Percentiles rank a stretch among this genome's conserved stretches.
Evolutionary conservation across 2,329 filamentous ascomycete genomes (phyloP).

Genomic region (Cladosporium sp.): DNA sequence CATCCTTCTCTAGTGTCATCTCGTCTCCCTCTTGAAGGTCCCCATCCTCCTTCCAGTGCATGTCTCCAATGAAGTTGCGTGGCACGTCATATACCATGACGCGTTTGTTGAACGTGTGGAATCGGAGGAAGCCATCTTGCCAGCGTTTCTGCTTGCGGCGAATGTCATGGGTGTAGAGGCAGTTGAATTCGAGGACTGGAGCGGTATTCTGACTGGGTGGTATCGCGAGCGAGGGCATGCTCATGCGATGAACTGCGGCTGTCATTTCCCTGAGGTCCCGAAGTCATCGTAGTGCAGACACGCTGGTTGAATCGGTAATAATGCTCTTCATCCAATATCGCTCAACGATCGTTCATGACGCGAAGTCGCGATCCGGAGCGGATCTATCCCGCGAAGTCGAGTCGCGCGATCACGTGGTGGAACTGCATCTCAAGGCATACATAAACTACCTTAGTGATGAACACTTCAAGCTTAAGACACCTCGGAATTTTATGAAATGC

Average conservation of each 20-base stretch:
- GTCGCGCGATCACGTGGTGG: neutral
- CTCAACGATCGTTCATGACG: neutral
- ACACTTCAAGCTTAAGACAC: no score
- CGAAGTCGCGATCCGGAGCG: neutral
- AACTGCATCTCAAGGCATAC: no score
- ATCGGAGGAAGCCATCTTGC: slow-evolving; percentile 87
- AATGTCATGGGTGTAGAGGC: slow-evolving; percentile 82
- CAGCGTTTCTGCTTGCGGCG: slow-evolving; percentile 85
- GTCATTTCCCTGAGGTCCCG: slow-evolving; percentile 24
- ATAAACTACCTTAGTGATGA: no score
- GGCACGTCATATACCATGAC: slow-evolving; percentile 85
- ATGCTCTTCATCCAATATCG: no score
- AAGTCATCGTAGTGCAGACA: neutral
- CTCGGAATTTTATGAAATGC: no score
- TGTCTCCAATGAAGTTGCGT: slow-evolving; percentile 77
- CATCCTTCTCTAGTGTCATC: slow-evolving; percentile 69
- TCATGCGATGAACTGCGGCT: slow-evolving; percentile 29
- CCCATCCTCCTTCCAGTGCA: slow-evolving; percentile 68
- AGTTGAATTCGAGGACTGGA: slow-evolving; percentile 74
- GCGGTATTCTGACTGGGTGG: slow-evolving; percentile 62
- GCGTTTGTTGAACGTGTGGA: slow-evolving; percentile 85
- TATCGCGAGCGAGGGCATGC: slow-evolving; percentile 34
- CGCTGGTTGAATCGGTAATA: no score
- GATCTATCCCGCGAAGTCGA: neutral
- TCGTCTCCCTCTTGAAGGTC: slow-evolving; percentile 79